Evolutionary conservation across 352 stramenopile species (phyloP).

Genomic region (Peronospora belbahrii): DNA sequence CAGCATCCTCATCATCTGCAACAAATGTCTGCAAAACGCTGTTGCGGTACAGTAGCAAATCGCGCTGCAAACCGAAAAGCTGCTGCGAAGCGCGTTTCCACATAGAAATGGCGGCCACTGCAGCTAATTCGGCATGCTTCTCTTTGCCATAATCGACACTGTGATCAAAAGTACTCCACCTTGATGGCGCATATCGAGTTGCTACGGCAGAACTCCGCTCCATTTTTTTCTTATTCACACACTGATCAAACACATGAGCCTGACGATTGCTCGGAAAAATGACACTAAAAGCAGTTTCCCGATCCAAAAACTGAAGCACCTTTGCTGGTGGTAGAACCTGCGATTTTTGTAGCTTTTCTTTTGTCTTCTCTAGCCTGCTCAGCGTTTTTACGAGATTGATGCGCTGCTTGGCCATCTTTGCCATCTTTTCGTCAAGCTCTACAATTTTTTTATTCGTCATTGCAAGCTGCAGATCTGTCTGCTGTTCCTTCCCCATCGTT

Average conservation of each 20-base stretch:
- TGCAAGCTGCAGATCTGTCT: constrained; percentile 40
- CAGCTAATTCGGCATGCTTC: constrained; percentile 8
- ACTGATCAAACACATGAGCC: background rate
- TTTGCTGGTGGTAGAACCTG: constrained; percentile 28
- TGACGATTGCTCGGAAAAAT: constrained; percentile 25
- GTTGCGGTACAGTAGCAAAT: constrained; percentile 29
- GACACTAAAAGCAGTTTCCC: constrained; percentile 15
- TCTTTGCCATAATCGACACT: constrained; percentile 8
- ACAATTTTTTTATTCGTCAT: constrained; percentile 35
- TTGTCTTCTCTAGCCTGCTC: constrained; percentile 39
- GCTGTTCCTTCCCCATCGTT: constrained; percentile 28
- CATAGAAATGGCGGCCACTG: constrained; percentile 24
- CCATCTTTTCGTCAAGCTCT: constrained; percentile 40
- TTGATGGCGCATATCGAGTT: constrained; percentile 12
- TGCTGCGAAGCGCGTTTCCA: constrained; percentile 30
- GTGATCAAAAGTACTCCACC: constrained; percentile 3
- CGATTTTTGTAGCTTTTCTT: constrained; percentile 37
- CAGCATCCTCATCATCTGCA: constrained; percentile 3
- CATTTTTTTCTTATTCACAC: background rate
- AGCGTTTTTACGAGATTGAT: constrained; percentile 37
- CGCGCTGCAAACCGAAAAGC: constrained; percentile 16
- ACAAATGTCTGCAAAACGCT: constrained; percentile 22
- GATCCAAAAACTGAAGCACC: constrained; percentile 19
- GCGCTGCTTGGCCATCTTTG: constrained; percentile 38
- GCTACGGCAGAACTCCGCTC: constrained; percentile 2